Base-by-base conservation (phyloP, 2,329 filamentous ascomycete genomes). In the Clarireedia paspali region DNA sequence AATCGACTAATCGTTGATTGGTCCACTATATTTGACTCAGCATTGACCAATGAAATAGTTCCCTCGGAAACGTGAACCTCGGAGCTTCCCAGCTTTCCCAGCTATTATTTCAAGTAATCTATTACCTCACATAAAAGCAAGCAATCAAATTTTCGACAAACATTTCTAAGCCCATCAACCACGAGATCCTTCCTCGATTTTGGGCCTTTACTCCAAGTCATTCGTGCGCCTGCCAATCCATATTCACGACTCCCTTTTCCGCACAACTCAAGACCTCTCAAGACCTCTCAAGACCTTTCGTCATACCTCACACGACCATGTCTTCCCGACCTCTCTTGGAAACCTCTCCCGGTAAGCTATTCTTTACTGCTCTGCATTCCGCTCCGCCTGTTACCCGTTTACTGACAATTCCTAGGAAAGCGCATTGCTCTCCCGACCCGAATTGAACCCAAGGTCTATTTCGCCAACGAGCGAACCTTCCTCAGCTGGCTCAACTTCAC, bases 401-500 rank as follows among this genome's bases (percentile, higher is more conserved):
- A 30, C 12, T 6, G 30, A 40, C 27, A 24, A 5, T 44, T 34
- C 20, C 24, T 67, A 96, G 92, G 92, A 81, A 99, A 99, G 78
- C 90, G 92, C 71, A 97, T 99, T 71, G 92, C 94, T 68, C 89
- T 99, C 62, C 94, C 94, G 57, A 96, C 92, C 59, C 91, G 94
- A 65, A 92, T 99, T 74, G 94, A 99, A 75, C 94, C 94, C 67
- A 99, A 99, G 76, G 94, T 99, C 78, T 99, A 97, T 84, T 99
- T 99, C 80, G 94, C 94, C 75, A 99, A 99, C 80, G 94, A 99
- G 77, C 90, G 94, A 62, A 99, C 94, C 61, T 99, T 99, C 73
- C 85, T 99, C 69, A 96, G 91, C 74, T 99, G 94, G 94, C 89
- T 99, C 70, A 99, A 99, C 82, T 97, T 97, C 80, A 96, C 91